Evolutionary conservation across 2,329 filamentous ascomycete species (phyloP).

Genomic region (Tricladium varicosporioides): DNA sequence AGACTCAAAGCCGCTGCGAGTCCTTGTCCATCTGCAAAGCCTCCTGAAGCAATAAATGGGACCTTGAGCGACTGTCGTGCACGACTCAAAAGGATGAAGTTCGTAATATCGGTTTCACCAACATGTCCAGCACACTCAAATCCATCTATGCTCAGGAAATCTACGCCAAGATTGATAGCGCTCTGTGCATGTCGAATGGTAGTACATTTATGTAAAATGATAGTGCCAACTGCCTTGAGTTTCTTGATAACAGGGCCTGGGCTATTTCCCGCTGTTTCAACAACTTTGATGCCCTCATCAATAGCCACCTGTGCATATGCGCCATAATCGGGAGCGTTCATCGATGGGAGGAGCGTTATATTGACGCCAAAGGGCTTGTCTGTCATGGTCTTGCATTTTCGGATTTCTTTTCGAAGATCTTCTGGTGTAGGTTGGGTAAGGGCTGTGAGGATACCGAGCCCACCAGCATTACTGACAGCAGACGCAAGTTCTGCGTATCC

Average conservation of each 20-base stretch:
- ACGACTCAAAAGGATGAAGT: slow-evolving; percentile 82
- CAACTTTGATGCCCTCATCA: slow-evolving; percentile 86
- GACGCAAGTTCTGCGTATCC: slow-evolving; percentile 77
- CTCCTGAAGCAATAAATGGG: slow-evolving; percentile 93
- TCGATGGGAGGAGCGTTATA: slow-evolving; percentile 85
- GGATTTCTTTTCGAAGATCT: slow-evolving; percentile 91
- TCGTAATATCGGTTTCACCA: slow-evolving; percentile 83
- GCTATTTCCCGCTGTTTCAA: slow-evolving; percentile 89
- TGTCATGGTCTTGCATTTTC: slow-evolving; percentile 77
- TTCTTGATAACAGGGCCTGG: slow-evolving; percentile 87
- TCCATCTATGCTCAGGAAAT: slow-evolving; percentile 95
- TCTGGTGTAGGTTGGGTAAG: slow-evolving; percentile 92
- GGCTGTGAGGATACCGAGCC: slow-evolving; percentile 78
- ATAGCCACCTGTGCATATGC: slow-evolving; percentile 92
- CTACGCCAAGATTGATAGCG: slow-evolving; percentile 90
- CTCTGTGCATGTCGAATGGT: slow-evolving; percentile 90
- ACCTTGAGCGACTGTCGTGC: slow-evolving; percentile 81
- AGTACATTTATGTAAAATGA: slow-evolving; percentile 95
- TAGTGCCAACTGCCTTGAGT: slow-evolving; percentile 77
- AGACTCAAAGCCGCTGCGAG: slow-evolving; percentile 86
- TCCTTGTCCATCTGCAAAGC: slow-evolving; percentile 92
- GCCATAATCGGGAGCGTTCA: slow-evolving; percentile 87
- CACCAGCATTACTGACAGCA: slow-evolving; percentile 78
- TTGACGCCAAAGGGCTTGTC: slow-evolving; percentile 86
- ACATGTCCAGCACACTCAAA: slow-evolving; percentile 95